A percentile compares a stretch with the other conserved stretches of the same genome.
Conservation (phyloP, 1,139 yeast genomes). For the Arxiozyma bovina region DNA sequence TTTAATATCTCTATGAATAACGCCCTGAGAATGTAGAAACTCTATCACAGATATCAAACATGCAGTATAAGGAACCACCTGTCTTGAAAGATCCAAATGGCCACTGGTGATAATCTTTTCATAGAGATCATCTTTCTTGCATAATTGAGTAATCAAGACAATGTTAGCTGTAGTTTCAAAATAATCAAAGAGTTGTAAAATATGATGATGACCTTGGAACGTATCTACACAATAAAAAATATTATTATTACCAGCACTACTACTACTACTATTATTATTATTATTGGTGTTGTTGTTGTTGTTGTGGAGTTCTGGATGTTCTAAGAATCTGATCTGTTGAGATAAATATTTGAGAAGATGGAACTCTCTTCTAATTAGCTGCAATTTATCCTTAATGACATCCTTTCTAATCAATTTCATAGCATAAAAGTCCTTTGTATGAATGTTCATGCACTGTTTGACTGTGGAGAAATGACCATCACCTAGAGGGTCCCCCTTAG, state of each 20-base stretch:
- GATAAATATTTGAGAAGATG: conserved; percentile 21
- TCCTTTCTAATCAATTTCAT: conserved; percentile 29
- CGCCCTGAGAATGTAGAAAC: conserved; percentile 61
- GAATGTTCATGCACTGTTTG: conserved; percentile 28
- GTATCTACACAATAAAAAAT: conserved; percentile 1
- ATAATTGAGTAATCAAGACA: conserved; percentile 58
- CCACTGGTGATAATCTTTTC: conserved; percentile 45
- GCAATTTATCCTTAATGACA: conserved; percentile 23
- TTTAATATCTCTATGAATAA: conserved; percentile 81
- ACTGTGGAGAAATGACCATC: conserved; percentile 32
- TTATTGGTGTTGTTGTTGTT: not conserved
- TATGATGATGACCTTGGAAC: conserved; percentile 44
- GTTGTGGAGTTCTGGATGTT: conserved; percentile 4
- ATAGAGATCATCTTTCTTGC: conserved; percentile 60
- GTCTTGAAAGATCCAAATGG: conserved; percentile 38
- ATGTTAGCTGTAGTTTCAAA: conserved; percentile 57
- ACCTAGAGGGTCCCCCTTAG: conserved; percentile 23
- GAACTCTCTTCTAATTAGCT: conserved; percentile 29
- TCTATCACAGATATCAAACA: conserved; percentile 47
- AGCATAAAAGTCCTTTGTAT: conserved; percentile 27
- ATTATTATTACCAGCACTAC: no score
- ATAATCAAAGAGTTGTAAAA: conserved; percentile 57
- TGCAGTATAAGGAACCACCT: conserved; percentile 39
- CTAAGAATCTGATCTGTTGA: conserved; percentile 19
- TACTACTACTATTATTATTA: no score